These are phyloP conservation scores for Agastache rugosa DNA, from an alignment of 257 asterid species.

Conservation along the genomic window DNA sequence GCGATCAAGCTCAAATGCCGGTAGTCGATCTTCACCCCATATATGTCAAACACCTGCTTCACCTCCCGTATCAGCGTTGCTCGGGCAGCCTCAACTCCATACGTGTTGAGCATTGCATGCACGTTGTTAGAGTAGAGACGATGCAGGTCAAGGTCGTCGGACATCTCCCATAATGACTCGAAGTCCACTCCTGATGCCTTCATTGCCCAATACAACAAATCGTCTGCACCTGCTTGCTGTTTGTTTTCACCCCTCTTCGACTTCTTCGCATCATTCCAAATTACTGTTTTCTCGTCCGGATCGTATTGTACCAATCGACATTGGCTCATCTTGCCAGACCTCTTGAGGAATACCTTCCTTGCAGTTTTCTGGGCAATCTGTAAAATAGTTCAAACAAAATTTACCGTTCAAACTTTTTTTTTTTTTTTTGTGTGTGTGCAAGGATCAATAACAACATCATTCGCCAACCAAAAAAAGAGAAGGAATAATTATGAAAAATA, in stretches of 20 bases:
- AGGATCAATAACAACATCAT: too few species aligned
- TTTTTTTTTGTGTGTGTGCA: too few species aligned
- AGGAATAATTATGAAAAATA: conserved; percentile 4
- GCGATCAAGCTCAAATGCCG: conserved; percentile 88
- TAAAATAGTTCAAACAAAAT: too few species aligned
- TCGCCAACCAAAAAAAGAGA: not conserved
- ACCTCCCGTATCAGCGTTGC: conserved; percentile 80
- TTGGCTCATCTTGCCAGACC: conserved; percentile 69
- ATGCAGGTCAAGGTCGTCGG: conserved; percentile 64
- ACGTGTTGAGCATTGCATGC: conserved; percentile 66
- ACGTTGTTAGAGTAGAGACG: conserved; percentile 80
- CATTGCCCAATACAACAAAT: conserved; percentile 70
- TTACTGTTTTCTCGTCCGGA: conserved; percentile 76
- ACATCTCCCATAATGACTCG: conserved; percentile 73
- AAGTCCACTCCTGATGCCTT: conserved; percentile 88
- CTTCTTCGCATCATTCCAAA: conserved; percentile 65
- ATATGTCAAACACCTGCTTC: conserved; percentile 80
- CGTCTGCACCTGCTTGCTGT: conserved; percentile 34
- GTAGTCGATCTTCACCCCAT: conserved; percentile 86
- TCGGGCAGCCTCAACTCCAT: conserved; percentile 95
- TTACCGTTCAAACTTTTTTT: too few species aligned
- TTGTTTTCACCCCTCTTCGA: conserved; percentile 42
- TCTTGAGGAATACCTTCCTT: conserved; percentile 70
- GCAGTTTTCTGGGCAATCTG: conserved; percentile 90
- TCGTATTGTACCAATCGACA: conserved; percentile 83